Evolutionary conservation across 208 protist species (phyloP), one percentile per base, ranked within the genome.

Genomic region (Acanthamoeba sp.): DNA sequence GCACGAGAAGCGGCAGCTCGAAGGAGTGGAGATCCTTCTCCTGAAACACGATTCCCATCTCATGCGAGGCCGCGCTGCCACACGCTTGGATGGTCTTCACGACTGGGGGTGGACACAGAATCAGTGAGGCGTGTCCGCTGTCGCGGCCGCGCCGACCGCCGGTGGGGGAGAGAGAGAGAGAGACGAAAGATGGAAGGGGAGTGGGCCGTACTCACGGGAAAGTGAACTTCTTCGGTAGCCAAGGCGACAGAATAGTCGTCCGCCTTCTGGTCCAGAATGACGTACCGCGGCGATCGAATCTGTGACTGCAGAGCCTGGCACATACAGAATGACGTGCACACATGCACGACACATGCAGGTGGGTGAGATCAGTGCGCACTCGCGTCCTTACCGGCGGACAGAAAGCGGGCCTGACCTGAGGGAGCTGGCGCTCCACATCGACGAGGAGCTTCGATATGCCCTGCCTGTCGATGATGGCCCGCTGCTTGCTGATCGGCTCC

Each of bases 81-180:
- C 95, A 96, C 34, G 95, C 95, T 27, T 95, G 89, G 27, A 95
- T 94, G 5, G 95, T 91, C 78, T 96, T 96, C 64, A 85, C 93
- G 34, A 96, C 95, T 95, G 29, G 27, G n/a, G n/a, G n/a, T n/a
- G n/a, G n/a, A n/a, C n/a, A n/a, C n/a, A n/a, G n/a, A n/a, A n/a
- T n/a, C n/a, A n/a, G n/a, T n/a, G n/a, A n/a, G n/a, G n/a, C n/a
- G n/a, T n/a, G n/a, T n/a, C n/a, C n/a, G n/a, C n/a, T n/a, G n/a
- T n/a, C n/a, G n/a, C n/a, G n/a, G n/a, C n/a, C n/a, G n/a, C n/a
- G n/a, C n/a, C n/a, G n/a, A n/a, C n/a, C n/a, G n/a, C n/a, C n/a
- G 0, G 52, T 29, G 18, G 59, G 59, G 9, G 59, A 24, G 22
- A 5, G 12, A 10, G 22, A 34, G 18, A 7, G 22, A 10, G 29